Evolutionary conservation across 257 asterid genomes (phyloP).

Genomic region (Przewalskia tangutica): DNA sequence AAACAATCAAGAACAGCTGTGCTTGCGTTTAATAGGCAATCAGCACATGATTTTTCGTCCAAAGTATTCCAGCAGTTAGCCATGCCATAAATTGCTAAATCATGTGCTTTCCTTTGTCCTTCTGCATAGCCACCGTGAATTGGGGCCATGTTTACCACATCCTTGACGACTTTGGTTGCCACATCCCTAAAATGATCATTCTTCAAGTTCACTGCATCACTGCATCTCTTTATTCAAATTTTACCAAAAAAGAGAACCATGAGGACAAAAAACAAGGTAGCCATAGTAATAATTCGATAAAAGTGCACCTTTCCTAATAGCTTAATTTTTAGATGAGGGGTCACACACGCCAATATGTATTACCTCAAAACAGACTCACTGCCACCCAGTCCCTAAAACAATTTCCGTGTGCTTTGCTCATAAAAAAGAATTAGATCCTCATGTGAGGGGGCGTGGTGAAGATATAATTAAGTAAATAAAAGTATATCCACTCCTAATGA

Average conservation of each 20-base stretch:
- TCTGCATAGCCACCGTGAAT: conserved; percentile 7
- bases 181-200: background rate
- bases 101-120: background rate
- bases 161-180: background rate
- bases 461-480: background rate
- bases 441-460: background rate
- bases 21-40: conserved; percentile 8
- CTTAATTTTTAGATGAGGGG: background rate
- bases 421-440: background rate
- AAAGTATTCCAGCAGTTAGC: conserved; percentile 13
- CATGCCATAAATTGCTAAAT: conserved; percentile 6
- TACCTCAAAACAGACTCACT: background rate
- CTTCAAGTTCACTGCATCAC: conserved; percentile 6
- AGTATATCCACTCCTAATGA: background rate
- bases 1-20: background rate
- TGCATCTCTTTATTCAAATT: conserved; percentile 8
- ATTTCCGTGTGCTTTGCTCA: background rate
- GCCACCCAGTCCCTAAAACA: background rate
- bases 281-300: background rate
- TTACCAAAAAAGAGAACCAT: background rate
- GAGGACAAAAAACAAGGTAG: background rate
- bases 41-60: conserved; percentile 1
- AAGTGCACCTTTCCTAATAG: background rate
- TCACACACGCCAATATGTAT: background rate
- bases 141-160: background rate